phyloP scores from a whole-genome alignment of 2,329 filamentous ascomycete genomes.

The Epichloe glyceriae region DNA sequence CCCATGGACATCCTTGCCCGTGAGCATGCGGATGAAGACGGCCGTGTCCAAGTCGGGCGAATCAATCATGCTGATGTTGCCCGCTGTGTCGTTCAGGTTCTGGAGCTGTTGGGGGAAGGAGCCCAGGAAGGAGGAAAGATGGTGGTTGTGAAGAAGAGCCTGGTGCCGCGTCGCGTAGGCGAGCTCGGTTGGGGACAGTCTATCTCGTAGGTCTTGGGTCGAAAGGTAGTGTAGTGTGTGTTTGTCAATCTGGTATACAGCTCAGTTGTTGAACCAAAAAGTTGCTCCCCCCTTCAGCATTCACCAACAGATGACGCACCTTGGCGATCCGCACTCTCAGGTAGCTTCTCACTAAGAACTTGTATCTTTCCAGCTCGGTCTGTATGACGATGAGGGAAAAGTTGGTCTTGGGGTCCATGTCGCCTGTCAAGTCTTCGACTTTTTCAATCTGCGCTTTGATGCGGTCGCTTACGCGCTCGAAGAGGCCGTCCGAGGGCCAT shows the following conservation, averaged over 20 bases:
- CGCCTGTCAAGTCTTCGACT: slow-evolving; percentile 65
- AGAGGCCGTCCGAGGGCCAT: slow-evolving; percentile 57
- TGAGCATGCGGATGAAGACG: slow-evolving; percentile 68
- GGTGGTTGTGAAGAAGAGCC: slow-evolving; percentile 71
- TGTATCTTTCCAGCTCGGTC: slow-evolving; percentile 88
- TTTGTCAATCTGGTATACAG: slow-evolving; percentile 50
- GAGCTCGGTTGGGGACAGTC: slow-evolving; percentile 65
- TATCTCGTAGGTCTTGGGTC: slow-evolving; percentile 36
- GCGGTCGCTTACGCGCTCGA: slow-evolving; percentile 68
- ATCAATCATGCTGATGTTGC: slow-evolving; percentile 87
- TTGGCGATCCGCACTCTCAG: slow-evolving; percentile 79
- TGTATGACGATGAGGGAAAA: slow-evolving; percentile 91
- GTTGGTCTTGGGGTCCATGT: slow-evolving; percentile 82
- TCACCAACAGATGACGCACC: slow-evolving; percentile 31
- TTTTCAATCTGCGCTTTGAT: slow-evolving; percentile 57
- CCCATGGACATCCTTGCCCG: slow-evolving; percentile 44
- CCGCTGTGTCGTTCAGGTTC: slow-evolving; percentile 79
- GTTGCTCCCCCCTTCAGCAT: background rate
- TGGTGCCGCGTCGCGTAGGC: slow-evolving; percentile 79
- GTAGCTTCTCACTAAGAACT: slow-evolving; percentile 77
- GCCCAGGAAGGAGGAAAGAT: slow-evolving; percentile 69
- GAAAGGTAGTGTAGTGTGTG: slow-evolving; percentile 63
- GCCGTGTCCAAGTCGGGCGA: slow-evolving; percentile 68
- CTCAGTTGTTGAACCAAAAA: background rate
- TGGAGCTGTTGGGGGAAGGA: slow-evolving; percentile 70